Evolutionary conservation across 225 moss, liverwort and hornwort genomes (phyloP).

Genomic region (Physcomitrellopsis africana): DNA sequence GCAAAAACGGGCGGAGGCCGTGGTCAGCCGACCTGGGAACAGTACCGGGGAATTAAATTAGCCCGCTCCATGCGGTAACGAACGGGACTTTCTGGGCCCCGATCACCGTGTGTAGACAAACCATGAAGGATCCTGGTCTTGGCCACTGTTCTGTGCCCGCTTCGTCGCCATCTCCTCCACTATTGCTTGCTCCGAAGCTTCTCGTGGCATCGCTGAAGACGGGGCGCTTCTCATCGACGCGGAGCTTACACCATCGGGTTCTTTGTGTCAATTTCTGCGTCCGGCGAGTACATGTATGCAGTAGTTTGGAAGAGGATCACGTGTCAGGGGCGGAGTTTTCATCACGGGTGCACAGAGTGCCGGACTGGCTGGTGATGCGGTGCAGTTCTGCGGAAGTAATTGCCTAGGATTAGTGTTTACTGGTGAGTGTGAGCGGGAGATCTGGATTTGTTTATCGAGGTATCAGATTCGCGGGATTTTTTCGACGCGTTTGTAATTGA

Average conservation of each 20-base stretch:
- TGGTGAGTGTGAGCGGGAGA: constrained; percentile 22
- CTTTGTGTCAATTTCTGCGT: constrained; percentile 12
- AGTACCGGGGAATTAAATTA: background rate
- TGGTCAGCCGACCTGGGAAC: too few species aligned
- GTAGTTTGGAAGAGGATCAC: background rate
- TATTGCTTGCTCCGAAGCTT: constrained; percentile 14
- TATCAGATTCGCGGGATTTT: constrained; percentile 22
- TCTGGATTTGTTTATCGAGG: constrained; percentile 27
- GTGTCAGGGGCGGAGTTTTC: background rate
- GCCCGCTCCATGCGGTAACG: constrained; percentile 6
- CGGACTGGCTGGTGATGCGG: constrained; percentile 1
- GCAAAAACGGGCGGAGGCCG: too few species aligned
- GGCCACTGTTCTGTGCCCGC: constrained; percentile 16
- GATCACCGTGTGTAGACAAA: constrained; percentile 7
- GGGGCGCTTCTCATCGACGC: constrained; percentile 4
- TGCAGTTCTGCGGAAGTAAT: background rate
- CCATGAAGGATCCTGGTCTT: background rate
- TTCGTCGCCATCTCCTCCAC: constrained; percentile 4
- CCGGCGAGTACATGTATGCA: constrained; percentile 12
- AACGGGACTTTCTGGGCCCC: background rate
- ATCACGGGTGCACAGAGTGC: background rate
- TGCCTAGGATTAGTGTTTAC: constrained; percentile 15
- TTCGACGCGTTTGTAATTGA: constrained; percentile 3
- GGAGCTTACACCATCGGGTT: background rate
- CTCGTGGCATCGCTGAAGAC: background rate